Evolutionary conservation across 1,284 basidiomycete genomes (phyloP).

Genomic region (Puccinia triticina): DNA sequence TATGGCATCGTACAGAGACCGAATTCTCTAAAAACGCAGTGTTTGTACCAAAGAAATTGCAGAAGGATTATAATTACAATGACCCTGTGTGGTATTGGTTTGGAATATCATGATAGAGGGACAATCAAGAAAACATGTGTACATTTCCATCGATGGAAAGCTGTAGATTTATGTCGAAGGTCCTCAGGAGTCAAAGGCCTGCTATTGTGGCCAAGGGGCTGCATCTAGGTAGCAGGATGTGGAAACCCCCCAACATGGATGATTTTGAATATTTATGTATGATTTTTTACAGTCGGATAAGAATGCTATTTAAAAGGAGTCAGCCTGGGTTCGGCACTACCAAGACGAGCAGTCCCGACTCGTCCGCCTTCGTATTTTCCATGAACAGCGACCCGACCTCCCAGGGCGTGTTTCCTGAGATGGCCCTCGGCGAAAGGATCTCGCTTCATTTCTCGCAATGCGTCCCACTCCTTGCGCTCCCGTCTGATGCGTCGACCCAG

Average conservation of each 20-base stretch:
- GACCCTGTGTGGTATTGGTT: background rate
- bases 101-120: background rate
- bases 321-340: slow-evolving; percentile 47
- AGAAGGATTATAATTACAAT: background rate
- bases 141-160: background rate
- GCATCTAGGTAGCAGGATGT: background rate
- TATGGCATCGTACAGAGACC: background rate
- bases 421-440: slow-evolving; percentile 50
- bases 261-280: background rate
- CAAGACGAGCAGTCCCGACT: slow-evolving; percentile 35
- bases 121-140: background rate
- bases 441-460: slow-evolving; percentile 70
- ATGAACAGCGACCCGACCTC: slow-evolving; percentile 48
- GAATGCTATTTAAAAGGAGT: slow-evolving; percentile 12
- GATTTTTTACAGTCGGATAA: slow-evolving; percentile 6
- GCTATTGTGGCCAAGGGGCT: background rate
- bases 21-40: background rate
- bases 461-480: slow-evolving; percentile 69
- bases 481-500: slow-evolving; percentile 69
- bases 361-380: slow-evolving; percentile 48
- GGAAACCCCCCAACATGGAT: background rate
- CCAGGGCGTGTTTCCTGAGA: slow-evolving; percentile 42
- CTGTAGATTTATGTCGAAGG: background rate
- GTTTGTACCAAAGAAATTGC: background rate
- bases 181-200: background rate